Conservation (phyloP, 1,284 basidiomycete genomes). For the Cutaneotrichosporon sp. region DNA sequence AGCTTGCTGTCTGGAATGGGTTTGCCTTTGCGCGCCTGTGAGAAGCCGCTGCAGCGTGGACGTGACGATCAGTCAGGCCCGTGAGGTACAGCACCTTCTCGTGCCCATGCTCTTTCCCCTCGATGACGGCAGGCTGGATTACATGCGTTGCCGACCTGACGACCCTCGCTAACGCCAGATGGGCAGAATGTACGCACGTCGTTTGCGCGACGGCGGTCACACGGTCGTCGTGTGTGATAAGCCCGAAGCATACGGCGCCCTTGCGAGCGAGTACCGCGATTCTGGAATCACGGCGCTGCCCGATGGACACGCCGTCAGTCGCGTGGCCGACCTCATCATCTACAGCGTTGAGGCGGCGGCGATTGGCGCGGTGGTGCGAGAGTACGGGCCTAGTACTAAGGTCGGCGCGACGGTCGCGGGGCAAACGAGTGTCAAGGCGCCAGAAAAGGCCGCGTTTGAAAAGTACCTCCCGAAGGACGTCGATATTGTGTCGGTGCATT, state of each 20-base stretch:
- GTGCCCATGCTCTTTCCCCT: no score
- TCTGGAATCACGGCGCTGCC: slow-evolving; percentile 60
- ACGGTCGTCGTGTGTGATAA: slow-evolving; percentile 91
- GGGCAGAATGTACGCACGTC: slow-evolving; percentile 87
- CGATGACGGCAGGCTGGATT: slow-evolving; percentile 64
- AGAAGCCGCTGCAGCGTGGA: no score
- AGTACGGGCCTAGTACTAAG: slow-evolving; percentile 93
- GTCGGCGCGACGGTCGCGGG: slow-evolving; percentile 86
- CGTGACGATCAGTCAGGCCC: no score
- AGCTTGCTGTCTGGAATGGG: no score
- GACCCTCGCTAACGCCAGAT: slow-evolving; percentile 55
- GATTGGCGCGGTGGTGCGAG: slow-evolving; percentile 73
- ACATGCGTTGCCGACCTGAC: slow-evolving; percentile 73
- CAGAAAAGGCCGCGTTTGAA: slow-evolving; percentile 87
- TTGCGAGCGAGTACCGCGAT: slow-evolving; percentile 59
- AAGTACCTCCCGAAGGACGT: slow-evolving; percentile 78
- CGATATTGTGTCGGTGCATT: slow-evolving; percentile 88
- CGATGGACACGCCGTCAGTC: slow-evolving; percentile 80
- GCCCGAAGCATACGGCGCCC: slow-evolving; percentile 66
- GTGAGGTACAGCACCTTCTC: no score
- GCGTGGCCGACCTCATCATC: slow-evolving; percentile 80
- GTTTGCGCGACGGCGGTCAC: slow-evolving; percentile 25
- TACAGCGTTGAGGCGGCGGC: slow-evolving; percentile 93
- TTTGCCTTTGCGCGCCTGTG: no score
- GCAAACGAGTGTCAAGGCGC: slow-evolving; percentile 95